Conservation (phyloP, 2,329 filamentous ascomycete species). For the Leptographium lundbergii region DNA sequence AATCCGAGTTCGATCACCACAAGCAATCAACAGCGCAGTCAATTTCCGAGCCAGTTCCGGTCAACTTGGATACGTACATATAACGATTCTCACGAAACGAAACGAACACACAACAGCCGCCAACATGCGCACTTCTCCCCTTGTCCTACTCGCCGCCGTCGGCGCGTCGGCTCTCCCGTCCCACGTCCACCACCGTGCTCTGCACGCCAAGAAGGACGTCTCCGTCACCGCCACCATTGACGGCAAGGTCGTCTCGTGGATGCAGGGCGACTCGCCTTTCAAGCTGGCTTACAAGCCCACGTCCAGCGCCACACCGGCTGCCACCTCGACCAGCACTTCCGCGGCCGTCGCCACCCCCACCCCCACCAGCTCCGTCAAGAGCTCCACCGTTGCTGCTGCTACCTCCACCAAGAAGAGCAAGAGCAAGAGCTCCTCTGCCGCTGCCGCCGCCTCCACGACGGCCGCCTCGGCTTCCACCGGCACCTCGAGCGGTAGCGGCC, state of each 20-base stretch:
- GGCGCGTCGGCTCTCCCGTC: constrained; percentile 22
- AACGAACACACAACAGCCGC: background rate
- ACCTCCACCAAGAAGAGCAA: background rate
- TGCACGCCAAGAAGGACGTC: constrained; percentile 15
- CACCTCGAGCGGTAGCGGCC: constrained; percentile 3
- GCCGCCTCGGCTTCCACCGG: background rate
- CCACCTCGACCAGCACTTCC: background rate
- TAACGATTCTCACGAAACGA: background rate
- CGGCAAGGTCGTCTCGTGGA: constrained; percentile 17
- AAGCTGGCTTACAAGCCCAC: constrained; percentile 17
- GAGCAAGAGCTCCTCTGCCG: constrained; percentile 3
- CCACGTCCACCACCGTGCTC: constrained; percentile 23
- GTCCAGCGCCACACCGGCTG: constrained; percentile 6
- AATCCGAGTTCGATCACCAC: background rate
- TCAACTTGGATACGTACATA: constrained; percentile 9
- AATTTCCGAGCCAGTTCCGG: constrained; percentile 8
- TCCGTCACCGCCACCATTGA: constrained; percentile 15
- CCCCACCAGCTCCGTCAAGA: no score
- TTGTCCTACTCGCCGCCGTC: constrained; percentile 20
- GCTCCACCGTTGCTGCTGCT: background rate
- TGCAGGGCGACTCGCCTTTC: constrained; percentile 15
- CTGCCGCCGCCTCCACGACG: constrained; percentile 6
- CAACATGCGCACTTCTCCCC: constrained; percentile 15
- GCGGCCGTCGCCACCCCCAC: background rate
- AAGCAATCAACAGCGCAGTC: background rate